Conservation (phyloP, 352 stramenopile species). For the Globisporangium uncinulatum region DNA sequence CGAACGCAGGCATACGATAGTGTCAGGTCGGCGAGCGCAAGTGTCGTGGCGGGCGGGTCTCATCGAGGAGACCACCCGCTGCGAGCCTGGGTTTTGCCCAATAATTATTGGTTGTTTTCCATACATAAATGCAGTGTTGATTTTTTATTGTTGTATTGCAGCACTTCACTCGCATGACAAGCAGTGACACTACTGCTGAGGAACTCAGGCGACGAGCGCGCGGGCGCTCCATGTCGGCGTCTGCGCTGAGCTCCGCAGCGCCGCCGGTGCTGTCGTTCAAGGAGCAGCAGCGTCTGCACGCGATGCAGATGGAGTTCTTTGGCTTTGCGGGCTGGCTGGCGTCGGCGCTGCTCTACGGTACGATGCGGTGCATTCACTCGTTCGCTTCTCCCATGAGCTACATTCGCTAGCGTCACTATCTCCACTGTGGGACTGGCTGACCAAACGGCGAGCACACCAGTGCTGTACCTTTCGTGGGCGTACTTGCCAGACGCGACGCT, state of each 20-base stretch:
- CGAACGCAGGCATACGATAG: neutral
- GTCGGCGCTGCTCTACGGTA: slow-evolving; percentile 74
- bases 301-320: slow-evolving; percentile 84
- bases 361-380: neutral
- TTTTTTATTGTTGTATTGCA: too few species aligned
- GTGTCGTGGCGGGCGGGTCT: too few species aligned
- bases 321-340: slow-evolving; percentile 82
- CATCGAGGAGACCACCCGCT: too few species aligned
- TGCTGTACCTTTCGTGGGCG: slow-evolving; percentile 85
- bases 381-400: neutral
- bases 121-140: too few species aligned
- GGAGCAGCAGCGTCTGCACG: slow-evolving; percentile 71
- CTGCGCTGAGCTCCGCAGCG: slow-evolving; percentile 8
- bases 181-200: neutral
- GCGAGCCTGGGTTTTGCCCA: too few species aligned
- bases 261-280: slow-evolving; percentile 58
- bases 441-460: slow-evolving; percentile 16
- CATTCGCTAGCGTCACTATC: too few species aligned
- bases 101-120: too few species aligned
- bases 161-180: too few species aligned
- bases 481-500: slow-evolving; percentile 82
- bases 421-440: too few species aligned
- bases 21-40: neutral
- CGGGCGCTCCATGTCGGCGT: slow-evolving; percentile 9
- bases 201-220: neutral